Conservation (phyloP, 2,329 filamentous ascomycete genomes). For the Fusarium papillatum region DNA sequence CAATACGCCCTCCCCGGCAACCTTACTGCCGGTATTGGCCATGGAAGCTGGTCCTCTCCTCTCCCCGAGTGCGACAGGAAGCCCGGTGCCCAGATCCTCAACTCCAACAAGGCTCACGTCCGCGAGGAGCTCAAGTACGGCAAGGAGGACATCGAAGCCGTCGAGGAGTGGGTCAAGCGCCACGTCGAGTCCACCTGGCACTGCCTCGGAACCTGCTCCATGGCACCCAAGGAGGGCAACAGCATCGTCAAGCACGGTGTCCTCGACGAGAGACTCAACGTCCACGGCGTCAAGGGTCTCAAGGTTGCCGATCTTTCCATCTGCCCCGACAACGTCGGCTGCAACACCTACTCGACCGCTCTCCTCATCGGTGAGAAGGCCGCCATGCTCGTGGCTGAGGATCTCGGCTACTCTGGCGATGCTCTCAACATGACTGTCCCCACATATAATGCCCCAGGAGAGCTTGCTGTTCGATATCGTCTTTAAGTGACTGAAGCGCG, state of each 20-base stretch:
- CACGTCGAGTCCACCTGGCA: slow-evolving; percentile 78
- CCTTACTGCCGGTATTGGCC: slow-evolving; percentile 78
- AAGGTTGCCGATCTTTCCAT: slow-evolving; percentile 84
- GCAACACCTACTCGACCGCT: slow-evolving; percentile 67
- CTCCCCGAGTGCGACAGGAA: slow-evolving; percentile 66
- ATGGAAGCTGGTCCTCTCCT: slow-evolving; percentile 78
- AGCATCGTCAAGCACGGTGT: slow-evolving; percentile 86
- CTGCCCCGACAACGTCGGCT: slow-evolving; percentile 84
- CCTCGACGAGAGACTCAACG: slow-evolving; percentile 82
- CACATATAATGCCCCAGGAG: slow-evolving; percentile 70
- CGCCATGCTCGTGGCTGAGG: slow-evolving; percentile 78
- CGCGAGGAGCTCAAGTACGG: slow-evolving; percentile 77
- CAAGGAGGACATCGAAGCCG: slow-evolving; percentile 71
- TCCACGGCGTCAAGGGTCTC: slow-evolving; percentile 81
- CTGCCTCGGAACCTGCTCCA: slow-evolving; percentile 75
- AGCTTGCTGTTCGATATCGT: slow-evolving; percentile 55
- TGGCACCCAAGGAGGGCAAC: slow-evolving; percentile 83
- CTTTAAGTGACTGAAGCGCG: slow-evolving; percentile 47
- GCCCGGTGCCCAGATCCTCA: slow-evolving; percentile 63
- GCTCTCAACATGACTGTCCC: slow-evolving; percentile 85
- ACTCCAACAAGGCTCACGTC: slow-evolving; percentile 72
- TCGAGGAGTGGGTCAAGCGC: slow-evolving; percentile 79
- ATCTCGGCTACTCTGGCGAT: slow-evolving; percentile 79
- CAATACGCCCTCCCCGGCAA: slow-evolving; percentile 81
- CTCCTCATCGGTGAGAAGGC: slow-evolving; percentile 26